These are phyloP conservation scores for Euphorbia schlechtendalii DNA, from an alignment of 441 rosid species.

Conservation along the genomic window DNA sequence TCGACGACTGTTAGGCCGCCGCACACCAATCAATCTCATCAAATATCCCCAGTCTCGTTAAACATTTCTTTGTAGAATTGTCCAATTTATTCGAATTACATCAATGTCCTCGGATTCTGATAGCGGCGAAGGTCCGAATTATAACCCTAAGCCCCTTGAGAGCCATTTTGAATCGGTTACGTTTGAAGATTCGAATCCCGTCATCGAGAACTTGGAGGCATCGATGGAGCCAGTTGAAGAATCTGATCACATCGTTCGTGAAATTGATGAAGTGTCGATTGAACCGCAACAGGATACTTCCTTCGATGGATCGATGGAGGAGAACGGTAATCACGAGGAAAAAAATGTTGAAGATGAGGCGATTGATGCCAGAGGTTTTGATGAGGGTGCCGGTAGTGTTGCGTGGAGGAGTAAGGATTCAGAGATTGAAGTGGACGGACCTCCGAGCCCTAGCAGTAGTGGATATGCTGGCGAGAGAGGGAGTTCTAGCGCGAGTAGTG, in stretches of 20 bases:
- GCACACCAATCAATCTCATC: background rate
- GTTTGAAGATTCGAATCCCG: slow-evolving; percentile 7
- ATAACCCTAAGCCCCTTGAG: slow-evolving; percentile 27
- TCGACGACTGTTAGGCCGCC: slow-evolving; percentile 30
- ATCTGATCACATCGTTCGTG: background rate
- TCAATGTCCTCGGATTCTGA: slow-evolving; percentile 24
- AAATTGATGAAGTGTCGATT: background rate
- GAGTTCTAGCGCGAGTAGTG: slow-evolving; percentile 54
- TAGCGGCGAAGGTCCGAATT: slow-evolving; percentile 22
- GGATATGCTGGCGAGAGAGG: slow-evolving; percentile 96
- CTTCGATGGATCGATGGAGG: slow-evolving; percentile 26
- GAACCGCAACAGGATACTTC: background rate
- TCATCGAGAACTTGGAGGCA: slow-evolving; percentile 1
- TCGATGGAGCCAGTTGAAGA: background rate
- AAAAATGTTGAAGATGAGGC: slow-evolving; percentile 5
- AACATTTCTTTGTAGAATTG: background rate
- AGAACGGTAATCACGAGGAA: slow-evolving; percentile 10
- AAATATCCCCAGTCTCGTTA: no score
- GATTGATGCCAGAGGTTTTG: slow-evolving; percentile 1
- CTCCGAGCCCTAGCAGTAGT: slow-evolving; percentile 78
- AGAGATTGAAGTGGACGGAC: slow-evolving; percentile 52
- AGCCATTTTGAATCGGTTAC: slow-evolving; percentile 24
- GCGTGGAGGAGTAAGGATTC: slow-evolving; percentile 34
- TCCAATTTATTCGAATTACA: background rate
- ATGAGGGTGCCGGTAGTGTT: background rate